Evolutionary conservation across 2,329 filamentous ascomycete species (phyloP), one percentile per base, ranked within the genome.

Genomic region (Colletotrichum plurivorum): DNA sequence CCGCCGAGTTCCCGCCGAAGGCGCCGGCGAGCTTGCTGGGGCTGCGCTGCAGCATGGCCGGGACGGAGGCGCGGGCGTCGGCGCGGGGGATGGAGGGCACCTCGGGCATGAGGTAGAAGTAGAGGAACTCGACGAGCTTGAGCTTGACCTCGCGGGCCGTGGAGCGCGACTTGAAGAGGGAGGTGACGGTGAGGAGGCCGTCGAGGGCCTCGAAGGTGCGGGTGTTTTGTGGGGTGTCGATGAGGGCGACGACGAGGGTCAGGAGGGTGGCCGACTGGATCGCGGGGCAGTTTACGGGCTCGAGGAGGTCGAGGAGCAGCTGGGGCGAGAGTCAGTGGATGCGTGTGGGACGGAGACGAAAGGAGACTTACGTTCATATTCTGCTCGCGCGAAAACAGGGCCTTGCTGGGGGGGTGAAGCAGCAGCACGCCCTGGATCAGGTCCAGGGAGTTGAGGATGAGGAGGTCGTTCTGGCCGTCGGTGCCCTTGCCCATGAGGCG

Each of bases 61-160:
- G 83, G 9, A 86, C 76, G 2, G 84, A 84, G 67, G 81, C 80
- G 57, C 80, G 81, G 58, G 79, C 78, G 20, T 80, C 82, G 70
- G 86, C 83, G 71, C 82, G 81, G 5, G 88, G 86, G 71, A 87
- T 86, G 20, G 87, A 83, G 52, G 87, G 90, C 0, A 89, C 89
- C 82, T 99, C 96, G 58, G 95, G 95, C 92, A 98, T 97, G 74
- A 99, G 91, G 81, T 98, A 99, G 81, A 98, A 98, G 85, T 98
- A 98, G 59, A 99, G 84, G 78, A 98, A 98, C 80, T 98, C 96
- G 74, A 98, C 92, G n/a, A 97, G 89, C 80, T 97, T 96, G 77
- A 97, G 89, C 84, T 97, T 98, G 73, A 98, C 95, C 75, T 95
- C 93, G 71, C 94, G 90, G 25, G 90, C 90, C 4, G 95, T 98